Percentiles rank a stretch among this genome's conserved stretches.
These are phyloP conservation scores for Alternaria arbusti DNA, from an alignment of 2,329 filamentous ascomycete genomes.

Conservation along the genomic window DNA sequence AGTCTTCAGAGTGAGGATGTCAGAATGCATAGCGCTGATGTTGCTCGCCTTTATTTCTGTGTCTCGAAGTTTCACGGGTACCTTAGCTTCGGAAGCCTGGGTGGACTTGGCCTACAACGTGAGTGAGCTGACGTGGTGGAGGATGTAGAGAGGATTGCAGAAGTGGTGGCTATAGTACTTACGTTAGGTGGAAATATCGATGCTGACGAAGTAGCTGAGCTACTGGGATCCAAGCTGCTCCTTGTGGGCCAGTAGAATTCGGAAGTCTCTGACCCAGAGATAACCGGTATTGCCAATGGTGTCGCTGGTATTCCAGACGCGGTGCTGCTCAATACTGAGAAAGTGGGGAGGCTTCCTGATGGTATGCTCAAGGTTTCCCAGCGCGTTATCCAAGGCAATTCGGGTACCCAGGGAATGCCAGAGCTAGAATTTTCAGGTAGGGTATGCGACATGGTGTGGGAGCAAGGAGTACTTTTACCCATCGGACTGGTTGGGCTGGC, in stretches of 20 bases:
- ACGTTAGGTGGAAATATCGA: neutral
- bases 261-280: neutral
- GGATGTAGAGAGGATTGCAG: neutral
- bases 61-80: neutral
- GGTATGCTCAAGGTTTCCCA: neutral
- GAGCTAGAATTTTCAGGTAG: neutral
- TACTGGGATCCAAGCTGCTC: neutral
- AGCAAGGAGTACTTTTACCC: neutral
- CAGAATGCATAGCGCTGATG: neutral
- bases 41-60: neutral
- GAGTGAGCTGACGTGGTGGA: neutral
- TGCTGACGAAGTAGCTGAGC: neutral
- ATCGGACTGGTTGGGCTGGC: neutral
- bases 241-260: neutral
- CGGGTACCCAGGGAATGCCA: neutral
- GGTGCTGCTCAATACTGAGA: neutral
- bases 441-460: constrained; percentile 1
- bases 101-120: neutral
- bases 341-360: neutral
- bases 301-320: neutral
- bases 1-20: neutral
- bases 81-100: neutral
- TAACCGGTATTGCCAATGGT: neutral
- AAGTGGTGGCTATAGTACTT: neutral
- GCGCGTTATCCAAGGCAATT: neutral